A percentile compares a stretch with the other conserved stretches of the same genome.
These are phyloP conservation scores for Umbilicus rupestris DNA, from an alignment of 164 flowering plant genomes.

Conservation along the genomic window DNA sequence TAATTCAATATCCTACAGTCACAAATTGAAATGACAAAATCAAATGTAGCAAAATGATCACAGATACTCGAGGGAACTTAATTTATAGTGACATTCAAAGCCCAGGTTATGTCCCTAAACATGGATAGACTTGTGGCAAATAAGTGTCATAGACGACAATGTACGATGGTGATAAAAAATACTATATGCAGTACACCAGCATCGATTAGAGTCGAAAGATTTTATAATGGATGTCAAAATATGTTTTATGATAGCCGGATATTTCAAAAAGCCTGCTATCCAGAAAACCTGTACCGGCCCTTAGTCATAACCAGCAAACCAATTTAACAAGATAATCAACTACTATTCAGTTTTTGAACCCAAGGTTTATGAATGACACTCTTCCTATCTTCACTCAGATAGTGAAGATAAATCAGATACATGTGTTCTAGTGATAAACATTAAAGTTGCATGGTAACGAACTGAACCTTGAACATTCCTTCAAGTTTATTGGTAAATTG, in stretches of 20 bases:
- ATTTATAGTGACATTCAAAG: no score
- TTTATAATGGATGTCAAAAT: no score
- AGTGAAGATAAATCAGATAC: not conserved
- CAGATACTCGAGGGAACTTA: no score
- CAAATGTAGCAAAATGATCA: no score
- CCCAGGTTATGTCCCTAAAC: no score
- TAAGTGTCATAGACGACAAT: no score
- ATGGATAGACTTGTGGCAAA: no score
- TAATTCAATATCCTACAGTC: slow-evolving; percentile 63
- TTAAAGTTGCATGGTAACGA: not conserved
- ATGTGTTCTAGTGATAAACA: not conserved
- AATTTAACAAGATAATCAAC: not conserved
- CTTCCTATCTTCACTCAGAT: not conserved
- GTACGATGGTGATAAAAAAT: no score
- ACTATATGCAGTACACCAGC: no score
- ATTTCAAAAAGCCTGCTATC: not conserved
- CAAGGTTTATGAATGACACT: not conserved
- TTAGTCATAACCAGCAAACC: not conserved
- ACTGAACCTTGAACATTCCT: slow-evolving; percentile 95
- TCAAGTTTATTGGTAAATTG: slow-evolving; percentile 98
- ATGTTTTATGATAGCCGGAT: no score
- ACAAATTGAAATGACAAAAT: no score
- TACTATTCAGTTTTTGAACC: not conserved
- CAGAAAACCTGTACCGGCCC: not conserved
- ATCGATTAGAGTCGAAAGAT: no score